Percentiles rank a stretch among this genome's conserved stretches.
These are phyloP conservation scores for Ganoderma sinense DNA, from an alignment of 1,284 basidiomycete species.

Conservation along the genomic window DNA sequence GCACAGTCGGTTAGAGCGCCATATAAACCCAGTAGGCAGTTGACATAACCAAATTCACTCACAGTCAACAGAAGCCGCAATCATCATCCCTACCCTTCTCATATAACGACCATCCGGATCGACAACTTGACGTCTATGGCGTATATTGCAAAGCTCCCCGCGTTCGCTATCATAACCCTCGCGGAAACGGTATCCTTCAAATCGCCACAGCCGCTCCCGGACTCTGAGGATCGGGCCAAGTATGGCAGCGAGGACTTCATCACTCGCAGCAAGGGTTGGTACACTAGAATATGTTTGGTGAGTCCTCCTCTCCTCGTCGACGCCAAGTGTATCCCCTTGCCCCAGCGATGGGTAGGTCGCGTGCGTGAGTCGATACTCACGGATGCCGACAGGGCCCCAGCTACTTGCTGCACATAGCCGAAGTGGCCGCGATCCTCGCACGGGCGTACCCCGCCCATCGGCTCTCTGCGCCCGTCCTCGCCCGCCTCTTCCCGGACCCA, in stretches of 20 bases:
- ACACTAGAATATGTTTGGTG: background rate
- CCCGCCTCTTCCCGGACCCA: constrained; percentile 5
- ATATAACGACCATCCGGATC: background rate
- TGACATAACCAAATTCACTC: background rate
- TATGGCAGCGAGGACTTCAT: background rate
- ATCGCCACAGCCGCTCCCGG: background rate
- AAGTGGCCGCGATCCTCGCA: background rate
- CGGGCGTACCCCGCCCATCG: background rate
- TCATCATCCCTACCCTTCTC: background rate
- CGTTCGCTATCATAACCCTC: background rate
- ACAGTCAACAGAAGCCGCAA: background rate
- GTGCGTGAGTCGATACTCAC: background rate
- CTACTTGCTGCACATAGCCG: background rate
- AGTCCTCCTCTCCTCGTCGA: background rate
- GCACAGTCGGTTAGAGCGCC: background rate
- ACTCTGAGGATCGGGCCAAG: background rate
- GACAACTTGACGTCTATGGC: background rate
- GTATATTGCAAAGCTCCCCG: background rate
- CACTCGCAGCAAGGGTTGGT: background rate
- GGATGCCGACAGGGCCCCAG: background rate
- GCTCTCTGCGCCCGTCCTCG: background rate
- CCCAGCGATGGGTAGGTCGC: background rate
- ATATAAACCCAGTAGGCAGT: background rate
- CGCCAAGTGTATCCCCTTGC: background rate
- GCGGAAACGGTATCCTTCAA: background rate